These are phyloP conservation scores for Zygosaccharomyces gambellarensis DNA, from an alignment of 805 yeast species.

Conservation along the genomic window DNA sequence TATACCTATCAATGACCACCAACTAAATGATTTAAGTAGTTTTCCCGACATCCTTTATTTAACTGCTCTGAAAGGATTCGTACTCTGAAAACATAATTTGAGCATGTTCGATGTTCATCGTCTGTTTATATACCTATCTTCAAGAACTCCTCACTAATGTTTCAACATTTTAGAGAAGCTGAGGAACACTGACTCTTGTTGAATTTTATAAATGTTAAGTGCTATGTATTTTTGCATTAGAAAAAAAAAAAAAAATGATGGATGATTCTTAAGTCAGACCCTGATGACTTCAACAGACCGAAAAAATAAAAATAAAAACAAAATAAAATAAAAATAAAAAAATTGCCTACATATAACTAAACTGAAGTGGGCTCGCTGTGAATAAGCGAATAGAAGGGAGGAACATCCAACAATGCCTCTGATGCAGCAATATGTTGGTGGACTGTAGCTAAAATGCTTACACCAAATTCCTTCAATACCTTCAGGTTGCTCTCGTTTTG, in stretches of 20 bases:
- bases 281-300: neutral
- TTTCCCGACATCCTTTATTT: slow-evolving; percentile 1
- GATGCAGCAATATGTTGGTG: slow-evolving; percentile 28
- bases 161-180: no score
- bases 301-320: neutral
- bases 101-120: no score
- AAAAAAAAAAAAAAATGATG: neutral
- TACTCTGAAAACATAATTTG: neutral
- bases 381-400: neutral
- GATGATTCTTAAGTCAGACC: neutral
- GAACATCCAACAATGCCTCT: slow-evolving; percentile 11
- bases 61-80: no score
- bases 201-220: neutral
- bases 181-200: no score
- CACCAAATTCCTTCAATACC: slow-evolving; percentile 21
- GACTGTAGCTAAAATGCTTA: slow-evolving; percentile 29
- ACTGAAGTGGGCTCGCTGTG: neutral
- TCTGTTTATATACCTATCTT: neutral
- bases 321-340: no score
- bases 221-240: no score
- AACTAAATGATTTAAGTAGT: slow-evolving; percentile 35
- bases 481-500: slow-evolving; percentile 21
- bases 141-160: neutral
- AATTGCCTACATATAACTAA: no score
- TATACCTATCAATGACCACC: slow-evolving; percentile 49